Evolutionary conservation across 1,139 yeast genomes (phyloP), one percentile per base, ranked within the genome.

Genomic region (Sugiyamaella novakii): DNA sequence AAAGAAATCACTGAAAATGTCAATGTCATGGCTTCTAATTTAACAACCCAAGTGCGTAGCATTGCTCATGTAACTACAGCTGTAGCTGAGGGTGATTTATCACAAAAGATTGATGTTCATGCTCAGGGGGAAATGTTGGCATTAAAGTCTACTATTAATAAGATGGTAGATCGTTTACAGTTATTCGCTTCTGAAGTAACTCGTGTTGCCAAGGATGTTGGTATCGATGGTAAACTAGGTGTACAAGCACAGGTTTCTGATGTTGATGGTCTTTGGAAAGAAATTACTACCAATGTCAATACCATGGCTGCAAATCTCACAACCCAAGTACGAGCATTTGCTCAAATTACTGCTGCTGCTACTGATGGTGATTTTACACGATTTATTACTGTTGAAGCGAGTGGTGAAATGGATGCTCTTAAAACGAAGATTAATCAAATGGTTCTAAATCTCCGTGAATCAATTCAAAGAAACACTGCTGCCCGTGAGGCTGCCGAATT

Each of bases 401-500:
- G 84, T 46, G 96, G 96, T 67, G 96, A 87, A 73, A 87, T 87
- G 95, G 95, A 87, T 68, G 95, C 95, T 0, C 77, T 87, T 64
- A 87, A 87, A 66, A 87, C 95, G 0, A 87, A 87, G 67, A 87
- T 87, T 65, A 87, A 87, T 68, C 95, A 87, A 73, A 87, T 87
- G 96, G 95, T 87, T 65, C 77, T 85, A 57, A 86, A 87, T 63
- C 74, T 87, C 62, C 78, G 95, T 67, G 96, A 87, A 65, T 84
- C 94, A 1, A 87, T 87, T 67, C 95, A 87, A 69, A 80, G 95
- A 67, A 87, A 87, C 63, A 87, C 96, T 0, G 94, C 92, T 6
- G 96, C 96, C 1, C 81, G 95, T 70, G 95, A 87, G 68, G 96
- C 95, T 31, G 96, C 96, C 37, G 95, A 87, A 63, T 75, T 86